Evolutionary conservation across 2,329 filamentous ascomycete species (phyloP), one percentile per base, ranked within the genome.

Genomic region (Colletotrichum plurivorum): DNA sequence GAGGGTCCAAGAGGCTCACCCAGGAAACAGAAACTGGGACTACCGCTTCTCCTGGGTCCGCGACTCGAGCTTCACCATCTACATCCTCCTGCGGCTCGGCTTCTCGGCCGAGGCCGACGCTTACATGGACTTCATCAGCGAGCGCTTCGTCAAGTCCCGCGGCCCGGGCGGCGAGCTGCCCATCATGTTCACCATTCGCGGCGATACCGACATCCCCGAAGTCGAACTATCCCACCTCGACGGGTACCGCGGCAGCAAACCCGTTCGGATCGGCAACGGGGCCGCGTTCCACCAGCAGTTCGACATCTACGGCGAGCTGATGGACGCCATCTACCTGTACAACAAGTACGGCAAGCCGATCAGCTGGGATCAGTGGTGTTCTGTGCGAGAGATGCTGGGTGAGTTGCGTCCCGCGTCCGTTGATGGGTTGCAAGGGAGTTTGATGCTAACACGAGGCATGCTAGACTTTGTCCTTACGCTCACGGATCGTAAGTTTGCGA

Each of bases 121-220:
- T 1, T 95, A 94, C 78, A 94, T 94, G 86, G 85, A 87, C 62
- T 95, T 94, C 76, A 94, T 95, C 72, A 93, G 88, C 79, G 88
- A 93, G 72, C 87, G 92, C 10, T 89, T 94, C 69, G 83, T 88
- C 39, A 85, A 88, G 69, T 90, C 90, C 1, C 85, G 88, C n/a
- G 82, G 82, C 8, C 76, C 85, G 1, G 87, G 90, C 57, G 88
- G 89, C 36, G 89, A 87, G 0, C 80, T 95, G 43, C 93, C 93
- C 13, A 93, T 95, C 75, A 94, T 95, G 92, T 94, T 94, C 76
- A 93, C 90, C 48, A 94, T 95, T 72, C 86, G 89, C 25, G 93
- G 93, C 54, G 90, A 89, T 52, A 94, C 91, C 1, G 89, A 94
- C 46, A 92, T 94, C 45, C 91, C 92, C 0, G 92, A 94, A 78